Evolutionary conservation across 2,329 filamentous ascomycete genomes (phyloP).

Genomic region (Alternaria brassicae): DNA sequence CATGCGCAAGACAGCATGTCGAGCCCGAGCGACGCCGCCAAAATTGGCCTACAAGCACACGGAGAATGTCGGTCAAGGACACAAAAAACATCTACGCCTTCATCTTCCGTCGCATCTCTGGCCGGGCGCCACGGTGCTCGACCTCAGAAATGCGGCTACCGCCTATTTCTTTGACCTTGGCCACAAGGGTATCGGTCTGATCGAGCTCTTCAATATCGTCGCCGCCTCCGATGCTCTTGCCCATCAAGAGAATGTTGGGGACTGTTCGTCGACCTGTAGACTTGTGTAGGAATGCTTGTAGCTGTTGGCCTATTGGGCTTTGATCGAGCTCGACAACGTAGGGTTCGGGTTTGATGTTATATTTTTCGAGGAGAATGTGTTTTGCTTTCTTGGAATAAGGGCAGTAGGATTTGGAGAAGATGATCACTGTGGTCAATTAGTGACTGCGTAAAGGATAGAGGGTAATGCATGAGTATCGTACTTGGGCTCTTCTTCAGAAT

Average conservation of each 20-base stretch:
- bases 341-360: slow-evolving; percentile 80
- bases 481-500: slow-evolving; percentile 87
- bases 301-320: slow-evolving; percentile 73
- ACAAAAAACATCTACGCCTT: slow-evolving; percentile 2
- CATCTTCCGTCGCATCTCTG: slow-evolving; percentile 17
- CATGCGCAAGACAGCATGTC: not conserved
- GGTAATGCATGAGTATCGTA: slow-evolving; percentile 52
- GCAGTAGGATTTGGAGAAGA: slow-evolving; percentile 96
- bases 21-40: not conserved
- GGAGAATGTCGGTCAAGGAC: not conserved
- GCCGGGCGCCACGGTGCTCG: slow-evolving; percentile 23
- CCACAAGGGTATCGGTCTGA: slow-evolving; percentile 68
- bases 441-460: not conserved
- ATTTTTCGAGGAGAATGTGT: slow-evolving; percentile 80
- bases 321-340: slow-evolving; percentile 90
- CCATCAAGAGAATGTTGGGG: slow-evolving; percentile 88
- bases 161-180: slow-evolving; percentile 75
- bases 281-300: slow-evolving; percentile 75
- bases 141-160: slow-evolving; percentile 66
- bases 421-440: slow-evolving; percentile 69
- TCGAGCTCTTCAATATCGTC: slow-evolving; percentile 80
- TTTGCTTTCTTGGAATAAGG: slow-evolving; percentile 87
- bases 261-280: slow-evolving; percentile 85
- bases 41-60: slow-evolving; percentile 1
- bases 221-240: slow-evolving; percentile 86